Base-by-base conservation (phyloP, 2,329 filamentous ascomycete species). In the Paecilomyces variotii region DNA sequence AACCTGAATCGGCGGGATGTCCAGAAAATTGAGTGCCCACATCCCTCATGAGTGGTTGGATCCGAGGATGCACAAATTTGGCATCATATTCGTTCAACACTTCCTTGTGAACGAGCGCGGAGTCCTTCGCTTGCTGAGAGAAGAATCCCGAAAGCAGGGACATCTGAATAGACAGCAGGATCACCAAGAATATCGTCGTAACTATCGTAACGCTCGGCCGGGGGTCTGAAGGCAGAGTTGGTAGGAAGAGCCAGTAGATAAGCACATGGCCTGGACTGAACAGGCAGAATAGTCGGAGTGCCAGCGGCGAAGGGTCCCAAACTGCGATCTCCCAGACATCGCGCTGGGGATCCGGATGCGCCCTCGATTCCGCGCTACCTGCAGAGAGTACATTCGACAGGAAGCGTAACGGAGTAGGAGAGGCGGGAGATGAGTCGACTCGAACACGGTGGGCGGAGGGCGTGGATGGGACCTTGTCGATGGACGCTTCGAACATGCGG, bases 291-390 rank as follows among this genome's bases (percentile, higher is more conserved):
- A 97, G 78, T 39, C 87, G 85, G 56, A 97, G 76, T 53, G 86
- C 91, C 35, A 96, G 82, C 1, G 92, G 91, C 53, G 93, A 83
- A 34, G 95, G 94, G 71, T 97, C 92, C 94, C 94, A 99, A 5
- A 97, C 82, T 1, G 88, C 84, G 55, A 99, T 77, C 74, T 99
- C 92, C 94, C 94, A 99, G 9, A 99, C 94, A 73, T 99, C 92
- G 10, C 87, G 84, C 27, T 84, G 83, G 58, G 87, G 85, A 63
- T 74, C 69, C 0, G 93, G 90, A 74, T 97, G 89, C 28, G 91
- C 88, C 69, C 91, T 85, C 27, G 89, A 87, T 63, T 92, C 86
- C n/a, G 91, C 90, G 25, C 85, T 87, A 35, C 87, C 85, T 27
- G 83, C 77, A 1, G 85, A 81, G 34, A 96, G 76, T 52, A 90